Evolutionary conservation across 176 grass and related monocot genomes (phyloP).

Genomic region (Zoysia pacifica): DNA sequence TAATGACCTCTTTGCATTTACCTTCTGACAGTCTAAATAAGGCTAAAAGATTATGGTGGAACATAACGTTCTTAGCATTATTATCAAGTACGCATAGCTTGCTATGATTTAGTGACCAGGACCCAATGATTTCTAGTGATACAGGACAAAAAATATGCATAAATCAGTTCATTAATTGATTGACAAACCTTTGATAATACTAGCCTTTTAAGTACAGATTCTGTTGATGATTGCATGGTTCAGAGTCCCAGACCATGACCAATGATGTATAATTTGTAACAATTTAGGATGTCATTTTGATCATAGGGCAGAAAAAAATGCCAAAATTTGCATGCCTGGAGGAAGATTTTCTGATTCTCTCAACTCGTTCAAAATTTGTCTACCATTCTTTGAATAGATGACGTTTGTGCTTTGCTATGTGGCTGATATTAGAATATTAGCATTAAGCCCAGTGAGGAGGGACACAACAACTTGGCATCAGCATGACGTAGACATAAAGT

Average conservation of each 20-base stretch:
- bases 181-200: neutral
- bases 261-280: neutral
- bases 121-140: neutral
- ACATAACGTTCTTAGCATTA: neutral
- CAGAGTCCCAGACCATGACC: neutral
- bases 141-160: neutral
- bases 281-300: neutral
- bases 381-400: too few relatives aligned
- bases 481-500: neutral
- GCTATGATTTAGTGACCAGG: neutral
- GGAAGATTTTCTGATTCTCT: neutral
- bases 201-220: neutral
- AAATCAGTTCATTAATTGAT: neutral
- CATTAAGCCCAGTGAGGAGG: too few relatives aligned
- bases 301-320: neutral
- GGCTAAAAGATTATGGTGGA: neutral
- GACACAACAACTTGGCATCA: neutral
- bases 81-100: neutral
- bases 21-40: neutral
- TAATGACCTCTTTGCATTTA: neutral
- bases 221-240: neutral
- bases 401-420: neutral
- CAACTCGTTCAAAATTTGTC: too few relatives aligned
- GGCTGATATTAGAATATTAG: too few relatives aligned
- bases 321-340: neutral